A percentile compares a stretch with the other conserved stretches of the same genome.
phyloP scores from a whole-genome alignment of 1,284 basidiomycete species.

The Cronartium quercuum region DNA sequence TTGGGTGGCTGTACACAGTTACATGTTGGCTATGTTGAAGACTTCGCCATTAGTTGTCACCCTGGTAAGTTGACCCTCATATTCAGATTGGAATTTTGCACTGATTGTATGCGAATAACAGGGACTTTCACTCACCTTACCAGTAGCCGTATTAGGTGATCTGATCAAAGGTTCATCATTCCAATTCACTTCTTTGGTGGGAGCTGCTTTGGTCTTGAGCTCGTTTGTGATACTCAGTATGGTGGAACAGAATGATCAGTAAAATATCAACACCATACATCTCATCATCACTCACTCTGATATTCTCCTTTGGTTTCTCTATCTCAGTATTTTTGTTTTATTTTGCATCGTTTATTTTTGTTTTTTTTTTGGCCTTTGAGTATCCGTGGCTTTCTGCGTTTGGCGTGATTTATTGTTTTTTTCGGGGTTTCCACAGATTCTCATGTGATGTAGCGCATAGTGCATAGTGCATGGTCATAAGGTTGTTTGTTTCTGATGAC shows the following conservation, averaged over 20 bases:
- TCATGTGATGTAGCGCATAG: too few relatives aligned
- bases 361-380: too few relatives aligned
- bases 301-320: too few relatives aligned
- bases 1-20: slow-evolving; percentile 18
- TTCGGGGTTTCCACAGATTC: too few relatives aligned
- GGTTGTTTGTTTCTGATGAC: too few relatives aligned
- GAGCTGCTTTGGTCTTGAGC: slow-evolving; percentile 25
- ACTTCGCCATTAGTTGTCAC: slow-evolving; percentile 60
- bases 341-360: too few relatives aligned
- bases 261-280: neutral
- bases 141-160: slow-evolving; percentile 76
- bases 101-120: slow-evolving; percentile 63
- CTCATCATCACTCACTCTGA: too few relatives aligned
- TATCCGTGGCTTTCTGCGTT: too few relatives aligned
- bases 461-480: too few relatives aligned
- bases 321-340: too few relatives aligned
- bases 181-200: slow-evolving; percentile 37
- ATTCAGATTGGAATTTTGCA: neutral
- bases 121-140: slow-evolving; percentile 91
- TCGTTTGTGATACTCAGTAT: slow-evolving; percentile 35
- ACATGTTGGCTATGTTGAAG: slow-evolving; percentile 75
- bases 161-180: slow-evolving; percentile 56
- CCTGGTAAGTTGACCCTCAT: slow-evolving; percentile 26
- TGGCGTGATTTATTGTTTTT: too few relatives aligned
- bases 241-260: slow-evolving; percentile 8